Evolutionary conservation across 2,329 filamentous ascomycete species (phyloP).

Genomic region (Fusarium multiceps): DNA sequence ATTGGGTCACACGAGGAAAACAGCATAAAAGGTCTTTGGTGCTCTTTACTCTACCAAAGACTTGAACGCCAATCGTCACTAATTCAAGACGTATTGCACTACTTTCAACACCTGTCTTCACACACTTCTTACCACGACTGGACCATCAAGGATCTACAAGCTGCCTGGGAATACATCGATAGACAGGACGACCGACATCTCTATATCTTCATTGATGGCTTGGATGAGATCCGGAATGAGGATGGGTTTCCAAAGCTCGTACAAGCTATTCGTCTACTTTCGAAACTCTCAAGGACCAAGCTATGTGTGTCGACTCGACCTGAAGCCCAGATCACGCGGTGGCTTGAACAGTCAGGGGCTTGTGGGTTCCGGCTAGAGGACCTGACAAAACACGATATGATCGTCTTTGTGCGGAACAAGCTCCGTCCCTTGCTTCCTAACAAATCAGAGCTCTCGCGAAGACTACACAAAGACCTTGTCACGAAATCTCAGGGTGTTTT

Average conservation of each 20-base stretch:
- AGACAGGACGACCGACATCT: accelerated
- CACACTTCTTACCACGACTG: neutral
- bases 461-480: neutral
- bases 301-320: neutral
- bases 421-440: accelerated
- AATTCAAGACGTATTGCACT: accelerated
- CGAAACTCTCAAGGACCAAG: accelerated
- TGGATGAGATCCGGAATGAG: neutral
- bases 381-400: neutral
- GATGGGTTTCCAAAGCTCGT: neutral
- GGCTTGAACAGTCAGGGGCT: accelerated
- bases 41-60: accelerated
- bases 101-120: accelerated
- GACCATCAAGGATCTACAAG: accelerated
- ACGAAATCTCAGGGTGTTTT: slow-evolving; percentile 4
- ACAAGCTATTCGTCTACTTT: neutral
- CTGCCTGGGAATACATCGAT: accelerated
- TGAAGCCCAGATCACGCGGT: neutral
- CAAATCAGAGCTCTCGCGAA: accelerated
- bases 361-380: neutral
- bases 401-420: neutral
- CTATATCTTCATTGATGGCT: neutral
- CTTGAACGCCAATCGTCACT: accelerated
- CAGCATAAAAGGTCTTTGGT: neutral
- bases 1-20: neutral